phyloP scores from a whole-genome alignment of 768 basidiomycete species.

The Tulasnella sp. region DNA sequence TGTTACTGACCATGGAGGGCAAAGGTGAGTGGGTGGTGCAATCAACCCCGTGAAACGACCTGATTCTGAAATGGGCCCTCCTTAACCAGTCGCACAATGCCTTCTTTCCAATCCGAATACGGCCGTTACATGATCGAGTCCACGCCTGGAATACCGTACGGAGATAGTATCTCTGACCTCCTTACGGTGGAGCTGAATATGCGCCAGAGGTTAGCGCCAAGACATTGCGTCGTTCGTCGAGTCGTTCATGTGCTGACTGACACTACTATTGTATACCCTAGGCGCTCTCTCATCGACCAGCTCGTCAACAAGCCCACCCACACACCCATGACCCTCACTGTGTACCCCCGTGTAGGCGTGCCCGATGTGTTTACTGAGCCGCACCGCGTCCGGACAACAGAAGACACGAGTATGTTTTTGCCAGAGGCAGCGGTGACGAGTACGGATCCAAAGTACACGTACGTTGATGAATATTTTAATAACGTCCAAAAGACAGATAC shows the following conservation, averaged over 20 bases:
- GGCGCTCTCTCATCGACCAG: background rate
- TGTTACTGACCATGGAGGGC: background rate
- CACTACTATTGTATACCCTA: conserved; percentile 35
- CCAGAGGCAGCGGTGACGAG: conserved; percentile 94
- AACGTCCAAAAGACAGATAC: background rate
- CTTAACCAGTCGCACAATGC: background rate
- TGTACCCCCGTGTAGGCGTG: conserved; percentile 85
- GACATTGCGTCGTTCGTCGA: background rate
- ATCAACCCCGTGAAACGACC: background rate
- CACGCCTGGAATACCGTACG: conserved; percentile 91
- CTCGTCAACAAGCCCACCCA: background rate
- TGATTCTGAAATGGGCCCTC: background rate
- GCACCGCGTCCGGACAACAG: conserved; percentile 41
- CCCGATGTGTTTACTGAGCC: conserved; percentile 90
- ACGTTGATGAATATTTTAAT: conserved; percentile 46
- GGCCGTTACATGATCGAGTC: conserved; percentile 98
- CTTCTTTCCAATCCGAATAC: conserved; percentile 87
- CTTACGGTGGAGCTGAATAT: conserved; percentile 46
- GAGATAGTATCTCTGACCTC: conserved; percentile 76
- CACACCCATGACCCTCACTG: conserved; percentile 79
- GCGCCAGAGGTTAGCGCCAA: background rate
- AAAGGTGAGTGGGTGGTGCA: background rate
- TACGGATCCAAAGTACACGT: conserved; percentile 91
- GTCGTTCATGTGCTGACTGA: background rate
- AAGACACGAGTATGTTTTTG: conserved; percentile 84